Percentiles rank a stretch among this genome's conserved stretches.
phyloP scores from a whole-genome alignment of 805 yeast genomes.

The Wickerhamomyces mucosus region DNA sequence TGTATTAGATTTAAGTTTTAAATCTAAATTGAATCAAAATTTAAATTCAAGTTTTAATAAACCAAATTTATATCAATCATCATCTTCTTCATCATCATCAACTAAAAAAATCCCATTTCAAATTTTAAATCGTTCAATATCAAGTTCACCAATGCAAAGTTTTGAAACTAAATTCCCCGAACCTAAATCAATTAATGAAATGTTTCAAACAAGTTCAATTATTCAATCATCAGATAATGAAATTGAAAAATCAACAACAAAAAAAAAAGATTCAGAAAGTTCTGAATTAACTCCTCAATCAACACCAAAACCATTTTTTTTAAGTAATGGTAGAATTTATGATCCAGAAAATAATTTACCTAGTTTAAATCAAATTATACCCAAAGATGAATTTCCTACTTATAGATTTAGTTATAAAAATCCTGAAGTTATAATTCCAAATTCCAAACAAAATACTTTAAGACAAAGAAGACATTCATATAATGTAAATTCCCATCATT shows the following conservation, averaged over 20 bases:
- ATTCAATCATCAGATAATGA: constrained; percentile 7
- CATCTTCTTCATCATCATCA: not conserved
- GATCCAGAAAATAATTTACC: not conserved
- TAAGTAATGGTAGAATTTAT: not conserved
- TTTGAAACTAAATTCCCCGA: constrained; percentile 15
- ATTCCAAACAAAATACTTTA: too few species aligned
- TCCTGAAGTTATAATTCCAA: not conserved
- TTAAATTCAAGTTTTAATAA: not conserved
- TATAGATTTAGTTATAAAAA: not conserved
- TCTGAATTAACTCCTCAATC: not conserved
- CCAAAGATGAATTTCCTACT: constrained; percentile 1
- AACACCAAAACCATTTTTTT: not conserved
- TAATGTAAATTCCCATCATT: too few species aligned
- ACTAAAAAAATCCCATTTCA: not conserved
- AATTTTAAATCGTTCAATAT: constrained; percentile 1
- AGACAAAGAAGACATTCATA: too few species aligned
- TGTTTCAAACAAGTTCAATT: constrained; percentile 9
- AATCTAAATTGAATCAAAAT: not conserved
- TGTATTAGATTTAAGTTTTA: not conserved
- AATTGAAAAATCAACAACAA: not conserved
- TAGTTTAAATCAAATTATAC: not conserved
- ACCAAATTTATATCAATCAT: not conserved
- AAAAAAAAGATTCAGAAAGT: not conserved
- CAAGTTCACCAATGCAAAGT: constrained; percentile 12
- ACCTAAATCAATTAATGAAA: constrained; percentile 10